A percentile compares a stretch with the other conserved stretches of the same genome.
Evolutionary conservation across 352 stramenopile genomes (phyloP).

Genomic region (Globisporangium mamillatum): DNA sequence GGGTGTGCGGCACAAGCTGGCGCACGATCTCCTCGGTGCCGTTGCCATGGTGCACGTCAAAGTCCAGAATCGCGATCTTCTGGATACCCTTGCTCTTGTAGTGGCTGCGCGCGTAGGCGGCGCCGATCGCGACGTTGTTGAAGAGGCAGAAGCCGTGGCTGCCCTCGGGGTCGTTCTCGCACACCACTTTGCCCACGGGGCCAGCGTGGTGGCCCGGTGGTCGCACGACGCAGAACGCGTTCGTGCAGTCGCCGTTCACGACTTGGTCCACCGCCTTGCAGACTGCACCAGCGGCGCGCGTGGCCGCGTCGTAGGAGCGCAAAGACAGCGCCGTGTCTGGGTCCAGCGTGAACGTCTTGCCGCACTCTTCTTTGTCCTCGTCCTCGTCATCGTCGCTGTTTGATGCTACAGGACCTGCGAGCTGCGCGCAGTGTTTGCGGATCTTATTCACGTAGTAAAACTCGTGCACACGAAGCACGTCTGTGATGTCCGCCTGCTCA

Average conservation of each 20-base stretch:
- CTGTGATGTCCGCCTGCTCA: constrained; percentile 68
- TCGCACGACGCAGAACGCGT: constrained; percentile 96
- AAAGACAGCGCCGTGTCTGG: constrained; percentile 79
- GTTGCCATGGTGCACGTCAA: constrained; percentile 99
- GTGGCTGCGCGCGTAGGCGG: constrained; percentile 93
- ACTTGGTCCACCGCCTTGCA: constrained; percentile 85
- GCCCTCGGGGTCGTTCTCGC: constrained; percentile 87
- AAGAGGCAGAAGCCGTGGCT: constrained; percentile 96
- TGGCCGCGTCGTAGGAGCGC: constrained; percentile 73
- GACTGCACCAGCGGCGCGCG: constrained; percentile 78
- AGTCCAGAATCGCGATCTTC: constrained; percentile 96
- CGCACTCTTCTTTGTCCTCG: constrained; percentile 33
- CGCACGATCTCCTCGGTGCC: constrained; percentile 96
- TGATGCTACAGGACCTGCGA: constrained; percentile 20
- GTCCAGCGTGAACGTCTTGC: constrained; percentile 53
- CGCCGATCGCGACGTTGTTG: constrained; percentile 98
- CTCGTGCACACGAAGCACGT: constrained; percentile 91
- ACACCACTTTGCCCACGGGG: constrained; percentile 91
- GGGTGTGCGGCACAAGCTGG: constrained; percentile 86
- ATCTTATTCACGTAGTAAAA: constrained; percentile 84
- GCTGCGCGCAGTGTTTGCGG: constrained; percentile 36
- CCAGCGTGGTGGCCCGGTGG: constrained; percentile 97
- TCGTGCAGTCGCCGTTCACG: constrained; percentile 87
- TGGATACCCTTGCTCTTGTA: constrained; percentile 90
- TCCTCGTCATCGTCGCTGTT: constrained; percentile 15